Evolutionary conservation across 768 basidiomycete species (phyloP), one percentile per base, ranked within the genome.

Genomic region (Mycena crocata): DNA sequence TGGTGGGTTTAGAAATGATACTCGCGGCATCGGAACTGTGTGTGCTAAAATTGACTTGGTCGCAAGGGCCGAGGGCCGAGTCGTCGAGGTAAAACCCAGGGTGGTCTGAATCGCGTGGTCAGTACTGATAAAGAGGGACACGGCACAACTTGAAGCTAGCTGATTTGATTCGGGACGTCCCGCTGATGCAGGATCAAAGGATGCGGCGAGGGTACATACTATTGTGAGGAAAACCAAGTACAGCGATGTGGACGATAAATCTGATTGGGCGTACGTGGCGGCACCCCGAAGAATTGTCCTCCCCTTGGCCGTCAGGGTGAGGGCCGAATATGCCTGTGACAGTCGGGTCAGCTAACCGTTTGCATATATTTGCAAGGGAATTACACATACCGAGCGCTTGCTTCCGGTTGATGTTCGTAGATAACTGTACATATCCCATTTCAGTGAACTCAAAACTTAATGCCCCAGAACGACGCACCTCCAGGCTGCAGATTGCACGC

Each of bases 401-500:
- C 15, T 15, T 45, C 15, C 15, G 35, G 9, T 37, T 8, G 8
- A 37, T 8, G 35, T 49, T 49, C n/a, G 34, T 35, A n/a, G 32
- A 52, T 26, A n/a, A 17, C 34, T 52, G 14, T 9, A 15, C 5
- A 5, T 34, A 9, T 14, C 23, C 9, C 32, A 17, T 2, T 23
- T 13, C 7, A 28, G 30, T 9, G 30, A 2, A 30, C 12, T 13
- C 15, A n/a, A n/a, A n/a, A 31, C 48, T 15, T 31, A 49, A 28
- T 28, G 23, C 21, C 4, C 13, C n/a, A 7, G 34, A 5, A n/a
- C 35, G 13, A 48, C 57, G 0, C 7, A 55, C 64, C 32, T 52
- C 64, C 64, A 15, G 64, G 64, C 39, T 60, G 32, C 50, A 66
- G 28, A 31, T 34, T 55, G 26, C 60, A 66, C 23, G 51, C 64